A percentile compares a stretch with the other conserved stretches of the same genome.
Conservation (phyloP, 495 filamentous ascomycete species). For the Rusavskia elegans region DNA sequence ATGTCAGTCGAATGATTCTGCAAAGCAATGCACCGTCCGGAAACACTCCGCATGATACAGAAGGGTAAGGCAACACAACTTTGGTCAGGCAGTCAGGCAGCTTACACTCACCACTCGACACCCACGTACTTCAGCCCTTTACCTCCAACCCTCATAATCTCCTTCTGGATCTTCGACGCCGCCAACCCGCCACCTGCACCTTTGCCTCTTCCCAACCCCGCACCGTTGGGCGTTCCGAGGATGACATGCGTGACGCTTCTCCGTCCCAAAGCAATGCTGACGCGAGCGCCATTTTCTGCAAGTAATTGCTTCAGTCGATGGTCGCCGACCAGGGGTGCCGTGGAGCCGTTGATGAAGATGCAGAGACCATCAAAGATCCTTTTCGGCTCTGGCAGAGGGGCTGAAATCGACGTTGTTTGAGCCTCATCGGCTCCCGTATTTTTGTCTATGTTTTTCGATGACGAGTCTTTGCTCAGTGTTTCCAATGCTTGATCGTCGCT, state of each 20-base stretch:
- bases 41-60: neutral
- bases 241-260: constrained; percentile 77
- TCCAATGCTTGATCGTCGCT: constrained; percentile 20
- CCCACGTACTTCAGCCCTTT: constrained; percentile 63
- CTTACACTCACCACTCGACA: constrained; percentile 50
- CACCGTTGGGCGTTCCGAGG: constrained; percentile 42
- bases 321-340: constrained; percentile 65
- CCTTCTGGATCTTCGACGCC: constrained; percentile 67
- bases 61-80: neutral
- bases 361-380: constrained; percentile 48
- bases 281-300: constrained; percentile 49
- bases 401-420: constrained; percentile 2
- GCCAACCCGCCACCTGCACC: constrained; percentile 68
- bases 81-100: too few species aligned
- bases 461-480: neutral
- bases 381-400: constrained; percentile 8
- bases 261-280: constrained; percentile 52
- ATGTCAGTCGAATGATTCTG: neutral
- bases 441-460: too few species aligned
- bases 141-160: constrained; percentile 48
- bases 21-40: neutral
- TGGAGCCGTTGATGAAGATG: constrained; percentile 84
- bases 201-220: constrained; percentile 12
- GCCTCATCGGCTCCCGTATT: constrained; percentile 11
- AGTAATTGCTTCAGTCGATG: constrained; percentile 72